Base-by-base conservation (phyloP, 192 early-diverging fungal species). In the Linnemannia schmuckeri region DNA sequence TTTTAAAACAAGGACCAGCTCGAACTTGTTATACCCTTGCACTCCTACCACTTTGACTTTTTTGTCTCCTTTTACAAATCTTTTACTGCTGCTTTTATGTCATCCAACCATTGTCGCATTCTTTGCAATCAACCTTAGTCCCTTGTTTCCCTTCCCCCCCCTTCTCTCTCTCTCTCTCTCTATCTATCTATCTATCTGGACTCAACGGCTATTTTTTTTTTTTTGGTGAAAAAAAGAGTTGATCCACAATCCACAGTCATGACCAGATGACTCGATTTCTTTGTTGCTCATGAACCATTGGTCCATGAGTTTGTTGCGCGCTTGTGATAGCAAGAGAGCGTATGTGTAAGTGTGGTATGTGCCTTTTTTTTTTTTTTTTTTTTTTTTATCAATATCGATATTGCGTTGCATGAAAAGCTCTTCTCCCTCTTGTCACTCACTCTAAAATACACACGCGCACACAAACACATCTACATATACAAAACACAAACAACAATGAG, bases 141-240 rank as follows among this genome's bases (percentile, higher is more conserved):
- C 37, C 3, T 37, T 37, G 15, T 30, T 15, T 18, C 61, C 61
- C 61, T n/a, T 2, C 8, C 22, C 8, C 24, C 24, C 42, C 6
- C 10, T 52, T 17, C 18, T 13, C 18, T 49, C 47, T 49, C 47
- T 20, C 47, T 49, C 10, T 49, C 47, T 12, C 8, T 12, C 47
- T 13, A 49, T 49, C 1, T 52, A 18, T 22, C 17, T 20, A 52
- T 66, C 61, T 66, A 30, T 66, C 61, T 33, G 61, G 61, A 66
- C 61, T 15, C 61, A 66, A 66, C 61, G 61, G 61, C 61, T 33
- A 66, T 61, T 61, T 61, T 66, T 66, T 66, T 66, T 61, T 61
- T 61, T 66, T 66, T 66, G 33, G 12, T 33, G 61, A 33, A 35
- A 61, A 27, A 10, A 27, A 61, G n/a, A 66, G 30, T 10, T 66